Evolutionary conservation across 2,329 filamentous ascomycete genomes (phyloP).

Genomic region (Diaporthe vexans): DNA sequence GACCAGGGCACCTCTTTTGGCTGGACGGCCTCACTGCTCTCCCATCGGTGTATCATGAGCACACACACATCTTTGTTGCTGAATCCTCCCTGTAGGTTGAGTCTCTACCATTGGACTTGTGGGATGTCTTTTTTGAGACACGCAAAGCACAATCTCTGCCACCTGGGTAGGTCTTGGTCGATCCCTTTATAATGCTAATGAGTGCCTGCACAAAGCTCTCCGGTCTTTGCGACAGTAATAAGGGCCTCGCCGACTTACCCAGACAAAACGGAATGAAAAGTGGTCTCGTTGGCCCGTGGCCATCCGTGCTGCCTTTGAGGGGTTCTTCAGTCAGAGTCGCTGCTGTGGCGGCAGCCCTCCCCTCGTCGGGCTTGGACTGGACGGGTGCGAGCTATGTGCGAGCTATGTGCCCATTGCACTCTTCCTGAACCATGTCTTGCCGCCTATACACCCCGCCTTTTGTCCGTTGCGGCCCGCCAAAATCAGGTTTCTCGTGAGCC

Average conservation of each 20-base stretch:
- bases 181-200: slow-evolving; percentile 15
- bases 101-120: neutral
- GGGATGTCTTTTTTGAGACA: slow-evolving; percentile 5
- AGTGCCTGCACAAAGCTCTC: neutral
- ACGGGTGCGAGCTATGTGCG: neutral
- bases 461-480: neutral
- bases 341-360: neutral
- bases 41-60: neutral
- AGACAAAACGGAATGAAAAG: slow-evolving; percentile 19
- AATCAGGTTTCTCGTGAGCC: neutral
- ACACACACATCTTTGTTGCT: neutral
- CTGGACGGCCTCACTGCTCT: neutral
- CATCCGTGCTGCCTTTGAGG: slow-evolving; percentile 2
- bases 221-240: neutral
- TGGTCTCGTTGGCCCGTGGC: neutral
- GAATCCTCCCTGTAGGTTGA: neutral
- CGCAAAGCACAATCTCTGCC: neutral
- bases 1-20: neutral
- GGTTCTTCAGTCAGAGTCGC: neutral
- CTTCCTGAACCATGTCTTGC: slow-evolving; percentile 1
- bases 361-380: neutral
- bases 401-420: neutral
- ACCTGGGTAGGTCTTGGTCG: neutral
- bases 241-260: neutral
- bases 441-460: neutral